Base-by-base conservation (phyloP, 176 grass and related monocot species). In the Triticum monococcum region DNA sequence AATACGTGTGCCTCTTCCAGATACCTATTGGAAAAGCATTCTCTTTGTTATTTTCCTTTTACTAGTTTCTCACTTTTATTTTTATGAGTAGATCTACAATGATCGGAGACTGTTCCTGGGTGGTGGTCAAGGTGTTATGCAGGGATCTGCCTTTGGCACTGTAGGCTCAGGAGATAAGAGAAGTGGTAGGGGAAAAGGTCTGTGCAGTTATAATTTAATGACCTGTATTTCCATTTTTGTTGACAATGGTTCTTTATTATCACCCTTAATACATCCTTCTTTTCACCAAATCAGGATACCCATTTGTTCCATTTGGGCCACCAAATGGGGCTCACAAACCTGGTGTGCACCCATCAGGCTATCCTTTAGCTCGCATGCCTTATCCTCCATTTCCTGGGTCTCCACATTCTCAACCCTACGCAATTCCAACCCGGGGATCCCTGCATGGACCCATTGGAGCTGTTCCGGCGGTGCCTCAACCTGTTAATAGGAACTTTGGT, bases 401-500 rank as follows among this genome's bases (percentile, higher is more conserved):
- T 68, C 96, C 96, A 26, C 97, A 97, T 89, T 97, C 97, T 85
- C 97, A 99, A 80, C 94, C 97, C 5, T 99, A 99, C 79, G 87
- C 94, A 33, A 99, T 99, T 85, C 94, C 97, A 54, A 95, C 97
- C 43, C 94, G 97, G 75, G 97, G 90, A 87, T 82, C 89, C 59
- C 52, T 92, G 78, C 97, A 92, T 83, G 94, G 97, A 36, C 92
- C 97, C n/a, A 86, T 99, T 83, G 94, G 97, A 86, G 94, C 89
- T 74, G 88, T 91, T 81, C 86, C 91, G 5, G 86, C 94, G 16
- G 93, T 89, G 45, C 92, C 92, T 46, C 97, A 96, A 77, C 94
- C 92, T 90, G 94, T 94, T 31, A 91, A 79, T 87, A 92, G 89
- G 80, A 93, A 85, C 26, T 99, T 95, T 85, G 94, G 94, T 68